phyloP scores from a whole-genome alignment of 2,329 filamentous ascomycete species.

The Colletotrichum sp. region DNA sequence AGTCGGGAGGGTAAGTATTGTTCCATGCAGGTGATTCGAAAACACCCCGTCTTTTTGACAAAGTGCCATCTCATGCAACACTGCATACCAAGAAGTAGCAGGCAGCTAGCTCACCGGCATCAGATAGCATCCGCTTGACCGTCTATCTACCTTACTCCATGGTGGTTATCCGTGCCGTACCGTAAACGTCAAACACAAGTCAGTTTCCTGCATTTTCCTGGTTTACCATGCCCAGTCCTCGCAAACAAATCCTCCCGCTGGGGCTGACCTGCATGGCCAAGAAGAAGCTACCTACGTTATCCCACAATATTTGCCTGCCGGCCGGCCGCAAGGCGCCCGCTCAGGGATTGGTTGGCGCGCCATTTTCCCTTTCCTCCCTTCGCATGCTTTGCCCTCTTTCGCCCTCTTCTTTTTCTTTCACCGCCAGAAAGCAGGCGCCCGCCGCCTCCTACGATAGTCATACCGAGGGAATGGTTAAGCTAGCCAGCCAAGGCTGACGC shows the following conservation, averaged over 20 bases:
- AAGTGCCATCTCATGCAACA: background rate
- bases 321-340: background rate
- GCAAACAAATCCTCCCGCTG: background rate
- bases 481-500: constrained; percentile 4
- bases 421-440: background rate
- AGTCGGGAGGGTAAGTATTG: background rate
- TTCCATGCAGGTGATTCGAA: background rate
- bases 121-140: background rate
- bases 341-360: background rate
- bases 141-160: background rate
- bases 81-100: background rate
- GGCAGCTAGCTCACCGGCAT: background rate
- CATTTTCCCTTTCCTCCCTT: background rate
- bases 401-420: background rate
- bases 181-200: background rate
- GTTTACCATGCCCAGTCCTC: background rate
- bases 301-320: background rate
- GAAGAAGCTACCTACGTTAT: background rate
- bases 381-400: background rate
- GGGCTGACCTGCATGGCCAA: background rate
- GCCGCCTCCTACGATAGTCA: background rate
- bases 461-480: constrained; percentile 19
- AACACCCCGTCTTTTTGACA: background rate
- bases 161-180: background rate
- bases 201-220: background rate